Evolutionary conservation across 805 yeast species (phyloP), one percentile per base, ranked within the genome.

Genomic region (Candida gorgasii): DNA sequence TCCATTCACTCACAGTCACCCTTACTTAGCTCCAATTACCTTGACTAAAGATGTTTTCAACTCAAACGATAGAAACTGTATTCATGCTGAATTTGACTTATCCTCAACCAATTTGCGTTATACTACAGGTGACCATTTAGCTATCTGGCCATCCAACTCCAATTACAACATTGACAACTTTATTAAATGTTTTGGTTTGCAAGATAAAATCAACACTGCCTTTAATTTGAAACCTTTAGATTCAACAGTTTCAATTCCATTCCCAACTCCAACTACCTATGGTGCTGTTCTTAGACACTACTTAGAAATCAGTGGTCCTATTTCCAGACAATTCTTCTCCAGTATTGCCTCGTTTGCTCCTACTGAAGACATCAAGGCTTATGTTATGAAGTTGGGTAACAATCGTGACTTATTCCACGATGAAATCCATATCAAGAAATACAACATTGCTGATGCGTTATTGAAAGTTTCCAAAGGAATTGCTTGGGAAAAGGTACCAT

Each of bases 111-210:
- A 84, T 55, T 71, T 93, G 57, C 81, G 84, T 54, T 92, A 92
- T 65, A 73, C 92, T 36, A 92, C 99, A 3, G 99, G 99, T 63
- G 99, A 92, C 62, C 98, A 92, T 66, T 67, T 93, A 48, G 98
- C 96, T 12, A 72, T 93, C 44, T 88, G 97, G 95, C 93, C 97
- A 26, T 87, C 93, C 17, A 92, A 92, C 65, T 72, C 95, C 1
- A 73, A 83, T 57, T 88, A 82, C 60, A 80, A 86, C 54, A 83
- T 89, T 24, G 73, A 69, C n/a, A 70, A 73, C 32, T 85, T 93
- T 53, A 67, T 85, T 46, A 52, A 66, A 35, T 81, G 86, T 5
- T 79, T 92, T 42, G 83, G 78, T 24, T 72, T 90, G 45, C 54
- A 63, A 11, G 72, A 61, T 23, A 79, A 78, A 54, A 69, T 72